phyloP scores from a whole-genome alignment of 2,329 filamentous ascomycete genomes.

The Grosmannia penicillata region DNA sequence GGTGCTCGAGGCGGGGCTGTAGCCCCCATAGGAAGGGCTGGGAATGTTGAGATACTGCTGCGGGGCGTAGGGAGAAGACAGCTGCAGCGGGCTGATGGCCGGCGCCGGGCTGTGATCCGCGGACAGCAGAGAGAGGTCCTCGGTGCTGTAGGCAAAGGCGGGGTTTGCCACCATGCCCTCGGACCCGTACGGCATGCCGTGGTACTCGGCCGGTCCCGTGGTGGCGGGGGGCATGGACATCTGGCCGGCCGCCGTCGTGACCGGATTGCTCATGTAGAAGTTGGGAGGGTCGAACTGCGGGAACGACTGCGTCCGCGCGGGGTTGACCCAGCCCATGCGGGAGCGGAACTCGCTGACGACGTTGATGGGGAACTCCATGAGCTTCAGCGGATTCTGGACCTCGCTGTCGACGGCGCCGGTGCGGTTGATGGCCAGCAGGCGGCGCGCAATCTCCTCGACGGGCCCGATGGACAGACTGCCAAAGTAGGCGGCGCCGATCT shows the following conservation, averaged over 20 bases:
- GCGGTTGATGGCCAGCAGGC: conserved; percentile 55
- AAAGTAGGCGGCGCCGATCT: conserved; percentile 80
- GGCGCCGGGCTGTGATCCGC: conserved; percentile 26
- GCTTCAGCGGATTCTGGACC: conserved; percentile 43
- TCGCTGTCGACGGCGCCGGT: conserved; percentile 41
- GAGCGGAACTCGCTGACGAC: conserved; percentile 53
- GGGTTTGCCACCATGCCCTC: conserved; percentile 25
- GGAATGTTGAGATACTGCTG: conserved; percentile 48
- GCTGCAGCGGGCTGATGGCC: conserved; percentile 37
- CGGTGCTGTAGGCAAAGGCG: conserved; percentile 48
- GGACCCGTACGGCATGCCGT: conserved; percentile 30
- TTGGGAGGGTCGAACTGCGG: conserved; percentile 43
- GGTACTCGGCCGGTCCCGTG: conserved; percentile 22
- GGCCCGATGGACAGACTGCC: conserved; percentile 65
- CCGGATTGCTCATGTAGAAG: conserved; percentile 30
- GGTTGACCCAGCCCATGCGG: conserved; percentile 53
- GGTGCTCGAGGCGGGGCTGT: conserved; percentile 48
- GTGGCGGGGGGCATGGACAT: conserved; percentile 24
- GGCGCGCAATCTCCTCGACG: conserved; percentile 72
- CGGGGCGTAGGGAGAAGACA: conserved; percentile 38
- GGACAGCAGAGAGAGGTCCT: conserved; percentile 42
- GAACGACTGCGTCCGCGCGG: conserved; percentile 43
- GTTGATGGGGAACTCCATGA: conserved; percentile 62
- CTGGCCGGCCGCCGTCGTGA: conserved; percentile 14
- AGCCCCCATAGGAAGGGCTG: conserved; percentile 44